Evolutionary conservation across 2,329 filamentous ascomycete genomes (phyloP), one percentile per base, ranked within the genome.

Genomic region (Epicoccum sorghinum): DNA sequence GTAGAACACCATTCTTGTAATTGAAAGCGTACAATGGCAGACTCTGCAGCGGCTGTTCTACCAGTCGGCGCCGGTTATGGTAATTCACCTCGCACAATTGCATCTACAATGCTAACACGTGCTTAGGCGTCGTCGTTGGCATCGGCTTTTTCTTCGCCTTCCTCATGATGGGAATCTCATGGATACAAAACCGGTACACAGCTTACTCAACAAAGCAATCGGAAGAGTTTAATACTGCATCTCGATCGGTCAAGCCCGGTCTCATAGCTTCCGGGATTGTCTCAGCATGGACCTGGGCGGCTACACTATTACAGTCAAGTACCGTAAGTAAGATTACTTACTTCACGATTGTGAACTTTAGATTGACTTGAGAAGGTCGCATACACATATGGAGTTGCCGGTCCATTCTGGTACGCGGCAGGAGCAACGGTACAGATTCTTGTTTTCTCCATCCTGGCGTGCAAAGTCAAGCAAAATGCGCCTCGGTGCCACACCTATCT

Each of bases 181-280:
- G 71, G 60, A 67, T 81, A 10, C 67, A 72, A 45, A 71, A 71
- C 40, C 57, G 62, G 24, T 72, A 71, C 40, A 72, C 68, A 1
- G 53, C 57, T 3, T 72, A 77, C 63, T 77, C 75, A 5, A 78
- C 76, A 5, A 72, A 75, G 29, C 71, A 74, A 46, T 74, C 77
- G 3, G 79, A 82, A 57, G 77, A 80, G 57, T 81, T 80, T 73
- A 79, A 78, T 62, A 80, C 78, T 1, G 79, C 79, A 0, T 78
- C 75, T 4, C 67, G 76, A 35, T 73, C 67, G 35, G 73, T 79
- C 36, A 78, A 77, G 47, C 76, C 79, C 1, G 78, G 79, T 6
- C 73, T 81, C 4, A 79, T 80, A 43, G 77, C 77, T 4, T 75
- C 75, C 6, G 78, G 77, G 4, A 78, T 81, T 47, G 79, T 81